Conservation (phyloP, 2,329 filamentous ascomycete genomes). For the Septoria linicola region DNA sequence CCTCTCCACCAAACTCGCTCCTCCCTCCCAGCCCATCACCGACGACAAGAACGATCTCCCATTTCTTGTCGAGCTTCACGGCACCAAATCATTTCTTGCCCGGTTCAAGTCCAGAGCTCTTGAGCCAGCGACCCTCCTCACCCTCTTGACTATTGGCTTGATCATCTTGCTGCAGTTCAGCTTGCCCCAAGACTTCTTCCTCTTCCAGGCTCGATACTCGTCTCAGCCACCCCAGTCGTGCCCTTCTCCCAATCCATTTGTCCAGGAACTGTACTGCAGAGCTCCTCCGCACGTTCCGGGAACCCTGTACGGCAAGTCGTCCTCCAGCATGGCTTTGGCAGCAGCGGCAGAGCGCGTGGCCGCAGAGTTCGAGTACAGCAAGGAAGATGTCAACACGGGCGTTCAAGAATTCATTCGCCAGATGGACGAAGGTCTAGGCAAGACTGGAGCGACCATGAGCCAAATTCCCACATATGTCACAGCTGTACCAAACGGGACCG, state of each 20-base stretch:
- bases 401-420: slow-evolving; percentile 83
- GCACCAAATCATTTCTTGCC: slow-evolving; percentile 17
- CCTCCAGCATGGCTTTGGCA: slow-evolving; percentile 53
- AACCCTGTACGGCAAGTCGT: slow-evolving; percentile 32
- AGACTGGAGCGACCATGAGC: slow-evolving; percentile 77
- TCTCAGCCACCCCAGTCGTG: slow-evolving; percentile 31
- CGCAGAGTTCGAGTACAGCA: slow-evolving; percentile 79
- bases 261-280: slow-evolving; percentile 39
- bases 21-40: slow-evolving; percentile 3
- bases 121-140: slow-evolving; percentile 20
- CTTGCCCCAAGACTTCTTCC: slow-evolving; percentile 14
- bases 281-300: slow-evolving; percentile 32
- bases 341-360: slow-evolving; percentile 78
- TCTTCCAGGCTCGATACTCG: slow-evolving; percentile 13
- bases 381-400: slow-evolving; percentile 73
- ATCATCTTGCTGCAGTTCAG: slow-evolving; percentile 20
- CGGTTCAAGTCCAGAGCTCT: slow-evolving; percentile 13
- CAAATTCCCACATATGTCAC: slow-evolving; percentile 98
- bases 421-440: slow-evolving; percentile 82
- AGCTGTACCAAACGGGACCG: slow-evolving; percentile 90
- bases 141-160: slow-evolving; percentile 17
- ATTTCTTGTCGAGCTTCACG: slow-evolving; percentile 34
- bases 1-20: slow-evolving; percentile 18
- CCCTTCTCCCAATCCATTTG: slow-evolving; percentile 37
- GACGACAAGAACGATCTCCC: slow-evolving; percentile 29